Percentiles rank a stretch among this genome's conserved stretches.
These are phyloP conservation scores for Didymella arachidicola DNA, from an alignment of 2,329 filamentous ascomycete species.

Conservation along the genomic window DNA sequence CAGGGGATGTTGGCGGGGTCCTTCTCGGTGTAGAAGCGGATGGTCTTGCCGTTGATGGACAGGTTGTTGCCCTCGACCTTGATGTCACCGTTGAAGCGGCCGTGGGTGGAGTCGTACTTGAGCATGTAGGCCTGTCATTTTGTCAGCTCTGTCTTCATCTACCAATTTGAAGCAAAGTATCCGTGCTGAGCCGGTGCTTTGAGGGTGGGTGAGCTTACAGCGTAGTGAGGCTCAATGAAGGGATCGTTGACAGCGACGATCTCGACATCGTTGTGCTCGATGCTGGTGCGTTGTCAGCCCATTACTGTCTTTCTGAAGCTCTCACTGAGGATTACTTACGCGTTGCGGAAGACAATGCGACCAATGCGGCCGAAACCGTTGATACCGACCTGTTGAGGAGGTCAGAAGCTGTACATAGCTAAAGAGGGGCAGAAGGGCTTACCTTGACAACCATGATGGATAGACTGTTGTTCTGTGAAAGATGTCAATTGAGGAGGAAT, in stretches of 20 bases:
- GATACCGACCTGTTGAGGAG: conserved; percentile 77
- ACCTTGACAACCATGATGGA: conserved; percentile 59
- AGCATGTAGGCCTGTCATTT: conserved; percentile 91
- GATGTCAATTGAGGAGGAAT: conserved; percentile 25
- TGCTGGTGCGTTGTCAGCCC: conserved; percentile 54
- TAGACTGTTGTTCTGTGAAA: conserved; percentile 33
- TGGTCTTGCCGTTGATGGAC: conserved; percentile 89
- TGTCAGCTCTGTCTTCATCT: conserved; percentile 38
- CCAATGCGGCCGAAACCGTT: conserved; percentile 99
- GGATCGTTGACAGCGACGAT: conserved; percentile 98
- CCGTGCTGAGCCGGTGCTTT: conserved; percentile 1
- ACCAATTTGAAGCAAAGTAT: background rate
- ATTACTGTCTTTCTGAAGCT: conserved; percentile 5
- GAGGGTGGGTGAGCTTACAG: conserved; percentile 70
- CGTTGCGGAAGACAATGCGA: conserved; percentile 98
- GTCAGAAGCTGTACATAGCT: conserved; percentile 34
- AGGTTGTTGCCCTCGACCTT: conserved; percentile 75
- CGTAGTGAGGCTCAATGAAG: conserved; percentile 98
- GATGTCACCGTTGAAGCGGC: conserved; percentile 92
- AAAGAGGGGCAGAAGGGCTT: conserved; percentile 35
- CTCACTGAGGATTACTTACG: conserved; percentile 61
- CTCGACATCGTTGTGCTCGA: conserved; percentile 88
- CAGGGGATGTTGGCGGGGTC: conserved; percentile 92
- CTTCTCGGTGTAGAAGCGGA: conserved; percentile 93
- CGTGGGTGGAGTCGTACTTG: conserved; percentile 98